Percentiles rank a stretch among this genome's conserved stretches.
Evolutionary conservation across 768 basidiomycete species (phyloP).

Genomic region (Mrakia gelida): DNA sequence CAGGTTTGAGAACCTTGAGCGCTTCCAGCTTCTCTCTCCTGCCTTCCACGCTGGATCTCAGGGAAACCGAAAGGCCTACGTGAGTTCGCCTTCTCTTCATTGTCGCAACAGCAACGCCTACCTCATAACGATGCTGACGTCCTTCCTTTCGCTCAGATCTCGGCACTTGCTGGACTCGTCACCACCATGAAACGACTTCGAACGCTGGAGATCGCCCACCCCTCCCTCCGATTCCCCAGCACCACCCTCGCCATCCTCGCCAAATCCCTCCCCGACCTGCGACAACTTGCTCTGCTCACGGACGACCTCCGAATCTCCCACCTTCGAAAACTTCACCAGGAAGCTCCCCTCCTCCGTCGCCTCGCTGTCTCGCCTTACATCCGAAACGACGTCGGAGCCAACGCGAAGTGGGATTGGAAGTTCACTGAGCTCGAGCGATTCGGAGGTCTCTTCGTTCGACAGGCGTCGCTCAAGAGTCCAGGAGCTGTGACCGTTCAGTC

Average conservation of each 20-base stretch:
- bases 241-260: background rate
- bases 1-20: constrained; percentile 3
- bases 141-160: background rate
- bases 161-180: background rate
- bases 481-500: background rate
- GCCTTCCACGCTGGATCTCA: background rate
- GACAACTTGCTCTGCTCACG: background rate
- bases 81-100: background rate
- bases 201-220: constrained; percentile 7
- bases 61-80: background rate
- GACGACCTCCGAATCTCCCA: constrained; percentile 6
- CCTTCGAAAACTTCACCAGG: background rate
- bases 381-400: background rate
- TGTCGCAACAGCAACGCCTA: background rate
- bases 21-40: constrained; percentile 14
- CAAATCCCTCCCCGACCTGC: background rate
- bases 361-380: constrained; percentile 9
- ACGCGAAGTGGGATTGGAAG: background rate
- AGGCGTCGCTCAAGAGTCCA: background rate
- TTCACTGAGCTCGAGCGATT: background rate
- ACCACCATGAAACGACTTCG: constrained; percentile 11
- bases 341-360: background rate
- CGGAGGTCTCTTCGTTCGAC: background rate
- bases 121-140: background rate
- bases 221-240: background rate